Conservation (phyloP, 495 filamentous ascomycete genomes). For the Daldinia loculata region DNA sequence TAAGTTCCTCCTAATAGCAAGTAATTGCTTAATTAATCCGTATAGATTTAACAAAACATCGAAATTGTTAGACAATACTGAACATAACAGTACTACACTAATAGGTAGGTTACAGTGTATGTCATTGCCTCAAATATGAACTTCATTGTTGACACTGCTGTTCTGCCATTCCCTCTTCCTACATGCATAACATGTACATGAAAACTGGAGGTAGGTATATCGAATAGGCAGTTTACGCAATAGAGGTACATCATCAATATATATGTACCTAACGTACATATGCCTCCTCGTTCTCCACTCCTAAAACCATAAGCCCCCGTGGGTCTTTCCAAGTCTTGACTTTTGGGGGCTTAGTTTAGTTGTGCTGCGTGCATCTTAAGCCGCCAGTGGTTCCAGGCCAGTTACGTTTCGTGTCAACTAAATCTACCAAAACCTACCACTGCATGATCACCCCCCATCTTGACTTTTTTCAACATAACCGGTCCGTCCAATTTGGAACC, state of each 20-base stretch:
- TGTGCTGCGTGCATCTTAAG: slow-evolving; percentile 16
- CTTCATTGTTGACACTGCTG: too few relatives aligned
- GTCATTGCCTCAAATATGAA: slow-evolving; percentile 5
- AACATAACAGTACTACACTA: too few relatives aligned
- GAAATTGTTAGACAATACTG: too few relatives aligned
- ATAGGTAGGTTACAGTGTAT: neutral
- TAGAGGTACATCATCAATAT: neutral
- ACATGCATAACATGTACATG: slow-evolving; percentile 1
- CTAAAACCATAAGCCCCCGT: slow-evolving; percentile 27
- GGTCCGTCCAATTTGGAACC: slow-evolving; percentile 34
- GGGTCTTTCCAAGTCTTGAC: slow-evolving; percentile 5
- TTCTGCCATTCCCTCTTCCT: slow-evolving; percentile 3
- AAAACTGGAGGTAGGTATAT: neutral
- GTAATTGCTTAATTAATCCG: too few relatives aligned
- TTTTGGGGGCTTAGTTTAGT: slow-evolving; percentile 13
- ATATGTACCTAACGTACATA: slow-evolving; percentile 3
- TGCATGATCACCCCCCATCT: slow-evolving; percentile 27
- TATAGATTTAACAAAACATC: too few relatives aligned
- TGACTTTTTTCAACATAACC: slow-evolving; percentile 38
- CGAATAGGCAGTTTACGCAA: neutral
- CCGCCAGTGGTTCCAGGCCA: slow-evolving; percentile 15
- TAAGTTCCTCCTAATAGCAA: too few relatives aligned
- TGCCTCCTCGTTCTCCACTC: slow-evolving; percentile 16
- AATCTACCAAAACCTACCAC: slow-evolving; percentile 18
- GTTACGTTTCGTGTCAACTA: slow-evolving; percentile 36